phyloP scores from a whole-genome alignment of 2,329 filamentous ascomycete genomes.

The Scedosporium dehoogii region DNA sequence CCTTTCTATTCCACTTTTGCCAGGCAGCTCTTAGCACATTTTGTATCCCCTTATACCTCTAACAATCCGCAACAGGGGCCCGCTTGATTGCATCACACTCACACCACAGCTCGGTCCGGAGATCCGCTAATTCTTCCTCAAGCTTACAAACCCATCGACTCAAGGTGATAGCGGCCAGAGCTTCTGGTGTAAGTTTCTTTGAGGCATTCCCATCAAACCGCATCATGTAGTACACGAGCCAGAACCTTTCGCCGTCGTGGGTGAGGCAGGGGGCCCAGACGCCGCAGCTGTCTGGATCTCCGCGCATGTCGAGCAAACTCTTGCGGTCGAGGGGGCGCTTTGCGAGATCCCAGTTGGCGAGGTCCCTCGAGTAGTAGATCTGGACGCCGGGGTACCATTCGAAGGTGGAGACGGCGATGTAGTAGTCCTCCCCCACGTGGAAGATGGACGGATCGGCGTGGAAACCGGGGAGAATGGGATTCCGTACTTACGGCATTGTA shows the following conservation, averaged over 20 bases:
- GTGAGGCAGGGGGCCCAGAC: conserved; percentile 57
- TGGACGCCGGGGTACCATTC: conserved; percentile 47
- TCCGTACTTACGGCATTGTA: conserved; percentile 37
- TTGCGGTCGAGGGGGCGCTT: conserved; percentile 37
- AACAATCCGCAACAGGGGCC: too few species aligned
- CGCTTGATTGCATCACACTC: too few species aligned
- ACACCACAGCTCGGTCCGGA: too few species aligned
- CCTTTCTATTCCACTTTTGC: too few species aligned
- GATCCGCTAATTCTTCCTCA: too few species aligned
- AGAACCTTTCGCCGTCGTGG: conserved; percentile 50
- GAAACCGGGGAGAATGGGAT: conserved; percentile 48
- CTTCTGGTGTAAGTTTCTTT: too few species aligned
- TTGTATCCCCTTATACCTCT: too few species aligned
- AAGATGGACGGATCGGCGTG: conserved; percentile 45
- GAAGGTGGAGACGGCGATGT: conserved; percentile 45
- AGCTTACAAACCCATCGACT: too few species aligned
- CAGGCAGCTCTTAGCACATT: too few species aligned
- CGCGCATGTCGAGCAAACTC: conserved; percentile 46
- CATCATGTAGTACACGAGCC: conserved; percentile 55
- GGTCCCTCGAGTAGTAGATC: conserved; percentile 42
- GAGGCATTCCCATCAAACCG: too few species aligned
- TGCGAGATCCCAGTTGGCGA: conserved; percentile 41
- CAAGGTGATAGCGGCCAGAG: too few species aligned
- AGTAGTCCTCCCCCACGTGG: conserved; percentile 41
- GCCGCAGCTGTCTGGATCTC: conserved; percentile 49